Conservation (phyloP, 768 basidiomycete species). For the Filobasidium floriforme region DNA sequence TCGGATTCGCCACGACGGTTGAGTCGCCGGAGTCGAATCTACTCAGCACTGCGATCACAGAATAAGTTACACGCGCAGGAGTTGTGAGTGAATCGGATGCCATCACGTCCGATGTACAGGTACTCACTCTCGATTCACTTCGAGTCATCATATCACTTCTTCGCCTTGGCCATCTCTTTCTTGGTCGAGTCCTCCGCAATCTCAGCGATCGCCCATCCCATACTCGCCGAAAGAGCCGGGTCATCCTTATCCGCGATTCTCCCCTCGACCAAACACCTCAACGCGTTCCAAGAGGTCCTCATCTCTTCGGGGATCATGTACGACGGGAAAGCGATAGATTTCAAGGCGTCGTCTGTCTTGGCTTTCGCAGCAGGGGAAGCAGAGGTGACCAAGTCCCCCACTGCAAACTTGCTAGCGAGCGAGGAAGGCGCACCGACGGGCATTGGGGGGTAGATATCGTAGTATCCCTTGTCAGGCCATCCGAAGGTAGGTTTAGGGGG, state of each 20-base stretch:
- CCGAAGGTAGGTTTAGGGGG: not conserved
- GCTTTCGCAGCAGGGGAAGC: not conserved
- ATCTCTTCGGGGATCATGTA: conserved; percentile 1
- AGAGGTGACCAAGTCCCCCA: not conserved
- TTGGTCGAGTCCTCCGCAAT: conserved; percentile 3
- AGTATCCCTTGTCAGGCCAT: conserved; percentile 1
- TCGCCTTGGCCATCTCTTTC: not conserved
- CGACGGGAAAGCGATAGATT: not conserved
- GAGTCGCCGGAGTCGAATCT: not conserved
- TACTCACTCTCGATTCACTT: too few relatives aligned
- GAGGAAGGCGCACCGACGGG: not conserved
- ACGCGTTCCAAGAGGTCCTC: conserved; percentile 6
- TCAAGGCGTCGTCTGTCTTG: not conserved
- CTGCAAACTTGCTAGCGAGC: not conserved
- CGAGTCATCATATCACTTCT: not conserved
- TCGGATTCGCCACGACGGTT: not conserved
- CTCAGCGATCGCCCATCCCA: not conserved
- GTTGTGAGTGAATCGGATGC: too few relatives aligned
- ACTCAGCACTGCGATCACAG: too few relatives aligned
- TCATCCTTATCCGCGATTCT: not conserved
- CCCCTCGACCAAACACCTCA: conserved; percentile 6
- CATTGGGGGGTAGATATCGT: not conserved
- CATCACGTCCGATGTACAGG: too few relatives aligned
- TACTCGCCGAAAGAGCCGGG: not conserved
- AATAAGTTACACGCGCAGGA: too few relatives aligned